These are phyloP conservation scores for Ganoderma lingzhi DNA, from an alignment of 1,284 basidiomycete species.

Conservation along the genomic window DNA sequence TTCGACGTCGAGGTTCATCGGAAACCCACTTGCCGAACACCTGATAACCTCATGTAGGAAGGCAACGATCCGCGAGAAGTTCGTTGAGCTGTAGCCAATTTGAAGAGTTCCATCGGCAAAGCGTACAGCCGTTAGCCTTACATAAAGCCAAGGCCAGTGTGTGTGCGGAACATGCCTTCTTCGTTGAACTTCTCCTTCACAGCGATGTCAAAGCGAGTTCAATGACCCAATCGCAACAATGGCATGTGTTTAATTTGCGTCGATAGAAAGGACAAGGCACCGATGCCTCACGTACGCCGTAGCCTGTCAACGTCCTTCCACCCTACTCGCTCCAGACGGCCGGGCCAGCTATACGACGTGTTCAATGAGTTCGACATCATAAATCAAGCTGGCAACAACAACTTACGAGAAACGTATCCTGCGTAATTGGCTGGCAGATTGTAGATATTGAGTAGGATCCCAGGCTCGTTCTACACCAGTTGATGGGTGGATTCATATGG, in stretches of 20 bases:
- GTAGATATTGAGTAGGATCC: conserved; percentile 36
- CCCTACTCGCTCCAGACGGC: conserved; percentile 32
- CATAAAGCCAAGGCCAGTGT: not conserved
- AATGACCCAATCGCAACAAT: not conserved
- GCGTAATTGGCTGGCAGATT: conserved; percentile 27
- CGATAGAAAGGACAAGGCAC: not conserved
- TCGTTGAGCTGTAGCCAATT: not conserved
- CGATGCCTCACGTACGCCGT: not conserved
- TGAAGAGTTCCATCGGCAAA: not conserved
- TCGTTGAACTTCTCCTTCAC: not conserved
- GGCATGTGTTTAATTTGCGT: not conserved
- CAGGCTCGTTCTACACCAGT: conserved; percentile 31
- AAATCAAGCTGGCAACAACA: not conserved
- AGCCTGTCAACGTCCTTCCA: not conserved
- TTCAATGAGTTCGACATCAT: not conserved
- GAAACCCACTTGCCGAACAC: not conserved
- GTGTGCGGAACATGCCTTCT: conserved; percentile 1
- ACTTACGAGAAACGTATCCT: conserved; percentile 32
- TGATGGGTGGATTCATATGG: not conserved
- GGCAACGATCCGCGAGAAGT: not conserved
- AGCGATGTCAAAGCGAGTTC: not conserved
- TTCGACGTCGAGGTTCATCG: not conserved
- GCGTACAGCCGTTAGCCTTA: not conserved
- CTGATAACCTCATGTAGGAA: conserved; percentile 1
- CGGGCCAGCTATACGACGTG: conserved; percentile 25